These are phyloP conservation scores for Candida endomychidarum DNA, from an alignment of 805 yeast species.

Conservation along the genomic window DNA sequence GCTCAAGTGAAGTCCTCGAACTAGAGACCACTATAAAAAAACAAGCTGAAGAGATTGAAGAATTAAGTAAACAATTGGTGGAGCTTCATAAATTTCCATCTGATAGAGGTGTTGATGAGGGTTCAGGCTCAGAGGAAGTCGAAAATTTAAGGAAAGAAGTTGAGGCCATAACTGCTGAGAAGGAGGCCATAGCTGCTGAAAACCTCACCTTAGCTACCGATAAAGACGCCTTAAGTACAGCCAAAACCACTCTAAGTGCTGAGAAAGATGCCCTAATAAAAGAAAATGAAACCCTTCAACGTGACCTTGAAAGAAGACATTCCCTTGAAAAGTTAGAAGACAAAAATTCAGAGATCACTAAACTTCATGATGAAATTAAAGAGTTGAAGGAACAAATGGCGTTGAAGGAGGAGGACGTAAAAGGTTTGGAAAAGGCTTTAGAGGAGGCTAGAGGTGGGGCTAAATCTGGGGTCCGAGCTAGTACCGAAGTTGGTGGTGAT, in stretches of 20 bases:
- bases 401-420: conserved; percentile 10
- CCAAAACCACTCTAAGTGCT: neutral
- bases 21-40: conserved; percentile 3
- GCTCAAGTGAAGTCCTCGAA: neutral
- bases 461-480: no score
- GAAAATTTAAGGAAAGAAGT: conserved; percentile 1
- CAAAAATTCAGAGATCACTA: conserved; percentile 14
- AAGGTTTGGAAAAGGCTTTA: conserved; percentile 7
- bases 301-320: conserved; percentile 14
- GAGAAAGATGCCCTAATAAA: neutral
- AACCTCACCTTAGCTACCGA: neutral
- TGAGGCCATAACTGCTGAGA: neutral
- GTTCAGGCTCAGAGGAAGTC: no score
- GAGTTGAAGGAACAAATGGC: conserved; percentile 20
- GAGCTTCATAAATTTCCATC: conserved; percentile 13
- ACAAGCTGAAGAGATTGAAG: conserved; percentile 13
- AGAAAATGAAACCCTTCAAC: conserved; percentile 12
- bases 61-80: conserved; percentile 11
- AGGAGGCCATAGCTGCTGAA: neutral
- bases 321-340: conserved; percentile 16
- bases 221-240: neutral
- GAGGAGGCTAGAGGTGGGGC: no score
- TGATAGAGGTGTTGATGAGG: neutral
- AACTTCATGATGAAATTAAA: conserved; percentile 11
- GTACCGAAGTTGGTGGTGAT: conserved; percentile 5